Evolutionary conservation across 345 rosid genomes (phyloP).

Genomic region (Psidium friedrichsthalianum): DNA sequence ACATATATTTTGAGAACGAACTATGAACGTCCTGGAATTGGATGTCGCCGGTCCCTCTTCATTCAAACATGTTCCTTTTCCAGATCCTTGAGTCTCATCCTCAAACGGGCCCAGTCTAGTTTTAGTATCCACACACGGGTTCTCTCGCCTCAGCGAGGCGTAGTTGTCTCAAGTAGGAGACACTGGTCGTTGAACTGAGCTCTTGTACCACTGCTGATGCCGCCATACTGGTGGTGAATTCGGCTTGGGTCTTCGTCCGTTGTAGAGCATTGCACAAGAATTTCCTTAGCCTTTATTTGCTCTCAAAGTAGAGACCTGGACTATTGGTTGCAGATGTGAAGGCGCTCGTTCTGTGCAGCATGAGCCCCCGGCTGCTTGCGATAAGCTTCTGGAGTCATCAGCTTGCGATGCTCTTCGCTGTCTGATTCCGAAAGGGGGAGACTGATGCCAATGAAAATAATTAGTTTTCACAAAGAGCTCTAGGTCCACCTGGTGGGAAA

Average conservation of each 20-base stretch:
- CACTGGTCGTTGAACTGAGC: slow-evolving; percentile 95
- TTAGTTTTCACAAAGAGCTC: neutral
- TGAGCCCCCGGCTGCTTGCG: slow-evolving; percentile 97
- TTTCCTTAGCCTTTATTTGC: slow-evolving; percentile 79
- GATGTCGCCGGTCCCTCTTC: slow-evolving; percentile 94
- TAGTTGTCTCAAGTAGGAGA: slow-evolving; percentile 96
- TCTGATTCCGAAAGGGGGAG: slow-evolving; percentile 64
- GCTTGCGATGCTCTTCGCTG: slow-evolving; percentile 66
- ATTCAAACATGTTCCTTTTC: slow-evolving; percentile 95
- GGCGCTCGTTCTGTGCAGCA: slow-evolving; percentile 93
- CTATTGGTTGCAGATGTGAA: slow-evolving; percentile 89
- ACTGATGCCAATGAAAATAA: slow-evolving; percentile 58
- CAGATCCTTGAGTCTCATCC: slow-evolving; percentile 90
- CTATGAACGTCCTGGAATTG: slow-evolving; percentile 72
- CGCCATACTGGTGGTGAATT: slow-evolving; percentile 70
- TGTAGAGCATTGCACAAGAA: slow-evolving; percentile 48
- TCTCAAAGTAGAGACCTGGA: slow-evolving; percentile 97
- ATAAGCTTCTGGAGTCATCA: slow-evolving; percentile 89
- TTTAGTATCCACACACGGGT: slow-evolving; percentile 86
- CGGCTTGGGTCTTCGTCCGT: slow-evolving; percentile 67
- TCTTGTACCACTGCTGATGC: slow-evolving; percentile 87
- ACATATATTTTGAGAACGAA: slow-evolving; percentile 82
- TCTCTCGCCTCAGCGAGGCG: slow-evolving; percentile 87
- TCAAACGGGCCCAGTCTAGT: slow-evolving; percentile 76
- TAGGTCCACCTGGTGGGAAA: neutral